phyloP scores from a whole-genome alignment of 495 filamentous ascomycete species.

The Hypoxylon intermedium region DNA sequence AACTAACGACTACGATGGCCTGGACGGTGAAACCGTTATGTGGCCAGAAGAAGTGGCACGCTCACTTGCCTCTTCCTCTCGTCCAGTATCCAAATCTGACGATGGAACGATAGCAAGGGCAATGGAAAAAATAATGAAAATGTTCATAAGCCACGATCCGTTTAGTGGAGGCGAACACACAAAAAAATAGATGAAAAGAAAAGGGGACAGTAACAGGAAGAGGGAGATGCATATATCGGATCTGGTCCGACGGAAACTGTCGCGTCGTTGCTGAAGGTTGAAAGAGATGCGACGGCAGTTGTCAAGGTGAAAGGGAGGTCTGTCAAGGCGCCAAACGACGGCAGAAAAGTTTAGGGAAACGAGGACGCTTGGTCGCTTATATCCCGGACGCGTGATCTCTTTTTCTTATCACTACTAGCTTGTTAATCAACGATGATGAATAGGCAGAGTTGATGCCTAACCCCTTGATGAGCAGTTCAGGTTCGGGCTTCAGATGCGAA shows the following conservation, averaged over 20 bases:
- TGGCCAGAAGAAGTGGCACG: conserved; percentile 5
- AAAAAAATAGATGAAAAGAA: conserved; percentile 19
- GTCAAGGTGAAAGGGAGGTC: conserved; percentile 20
- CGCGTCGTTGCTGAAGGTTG: not conserved
- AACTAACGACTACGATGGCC: conserved; percentile 6
- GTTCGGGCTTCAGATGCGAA: too few species aligned
- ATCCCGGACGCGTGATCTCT: conserved; percentile 20
- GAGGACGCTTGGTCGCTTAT: conserved; percentile 28
- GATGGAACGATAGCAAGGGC: conserved; percentile 2
- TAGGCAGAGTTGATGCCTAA: conserved; percentile 10
- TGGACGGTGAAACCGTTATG: conserved; percentile 1
- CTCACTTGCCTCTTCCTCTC: conserved; percentile 6
- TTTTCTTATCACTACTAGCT: conserved; percentile 21
- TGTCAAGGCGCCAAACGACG: conserved; percentile 1
- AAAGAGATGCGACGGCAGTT: conserved; percentile 3
- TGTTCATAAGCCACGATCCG: not conserved
- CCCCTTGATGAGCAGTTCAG: too few species aligned
- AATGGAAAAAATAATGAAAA: not conserved
- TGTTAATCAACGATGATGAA: conserved; percentile 15
- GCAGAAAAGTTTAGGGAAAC: conserved; percentile 19
- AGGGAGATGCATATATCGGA: conserved; percentile 32
- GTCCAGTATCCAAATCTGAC: not conserved
- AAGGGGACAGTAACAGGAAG: not conserved
- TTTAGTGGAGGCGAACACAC: not conserved
- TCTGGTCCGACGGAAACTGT: conserved; percentile 8